phyloP scores from a whole-genome alignment of 495 filamentous ascomycete genomes.

The Neurospora sp. region DNA sequence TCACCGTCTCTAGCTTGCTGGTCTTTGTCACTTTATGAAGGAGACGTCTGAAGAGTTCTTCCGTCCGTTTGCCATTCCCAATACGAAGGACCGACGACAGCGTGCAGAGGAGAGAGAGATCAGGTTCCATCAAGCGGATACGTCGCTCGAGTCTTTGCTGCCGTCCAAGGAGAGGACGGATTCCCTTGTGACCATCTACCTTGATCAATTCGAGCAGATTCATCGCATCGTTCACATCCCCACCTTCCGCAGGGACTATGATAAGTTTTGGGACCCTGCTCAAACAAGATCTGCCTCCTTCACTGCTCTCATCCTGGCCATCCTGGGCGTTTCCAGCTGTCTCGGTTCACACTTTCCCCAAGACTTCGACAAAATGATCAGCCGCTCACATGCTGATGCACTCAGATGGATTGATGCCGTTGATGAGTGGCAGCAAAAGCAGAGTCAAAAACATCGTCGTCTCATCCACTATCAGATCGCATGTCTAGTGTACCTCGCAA shows the following conservation, averaged over 20 bases:
- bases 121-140: conserved; percentile 20
- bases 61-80: conserved; percentile 24
- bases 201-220: conserved; percentile 36
- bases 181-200: conserved; percentile 28
- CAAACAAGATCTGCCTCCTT: conserved; percentile 32
- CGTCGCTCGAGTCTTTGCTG: conserved; percentile 28
- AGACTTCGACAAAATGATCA: conserved; percentile 29
- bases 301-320: conserved; percentile 34
- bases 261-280: conserved; percentile 32
- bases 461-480: conserved; percentile 37
- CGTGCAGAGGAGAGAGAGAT: conserved; percentile 25
- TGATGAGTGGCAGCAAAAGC: conserved; percentile 27
- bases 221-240: conserved; percentile 39
- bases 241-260: conserved; percentile 33
- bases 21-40: conserved; percentile 36
- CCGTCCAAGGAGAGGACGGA: conserved; percentile 29
- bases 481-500: conserved; percentile 34
- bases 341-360: conserved; percentile 20
- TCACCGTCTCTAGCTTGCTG: conserved; percentile 23
- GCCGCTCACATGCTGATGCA: conserved; percentile 20
- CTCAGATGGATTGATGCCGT: conserved; percentile 29
- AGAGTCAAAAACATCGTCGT: conserved; percentile 33
- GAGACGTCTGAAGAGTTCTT: conserved; percentile 36
- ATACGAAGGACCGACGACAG: conserved; percentile 26
- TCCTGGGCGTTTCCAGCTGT: conserved; percentile 31